Percentiles rank a stretch among this genome's conserved stretches.
Evolutionary conservation across 148 eudicot genomes (phyloP).

Genomic region (Amaranthus cruentus): DNA sequence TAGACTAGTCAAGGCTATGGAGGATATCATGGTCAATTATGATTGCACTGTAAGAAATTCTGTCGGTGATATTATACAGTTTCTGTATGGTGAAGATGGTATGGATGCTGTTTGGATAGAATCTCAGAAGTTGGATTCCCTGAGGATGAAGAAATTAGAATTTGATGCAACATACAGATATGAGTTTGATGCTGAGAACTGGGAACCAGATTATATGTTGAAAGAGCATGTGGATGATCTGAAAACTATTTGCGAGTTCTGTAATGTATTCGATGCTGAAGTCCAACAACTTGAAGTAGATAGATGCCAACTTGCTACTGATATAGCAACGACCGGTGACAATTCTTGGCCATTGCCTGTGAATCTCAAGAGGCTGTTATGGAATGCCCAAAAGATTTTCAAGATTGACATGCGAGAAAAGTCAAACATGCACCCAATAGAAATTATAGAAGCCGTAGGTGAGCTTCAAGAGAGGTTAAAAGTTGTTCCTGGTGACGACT

Average conservation of each 20-base stretch:
- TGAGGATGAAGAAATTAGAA: constrained; percentile 68
- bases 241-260: constrained; percentile 83
- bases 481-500: constrained; percentile 96
- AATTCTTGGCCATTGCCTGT: constrained; percentile 94
- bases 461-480: constrained; percentile 89
- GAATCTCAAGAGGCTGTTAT: constrained; percentile 75
- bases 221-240: constrained; percentile 88
- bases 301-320: constrained; percentile 74
- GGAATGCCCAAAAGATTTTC: constrained; percentile 90
- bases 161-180: constrained; percentile 57
- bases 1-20: constrained; percentile 98
- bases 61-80: constrained; percentile 94
- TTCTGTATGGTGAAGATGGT: constrained; percentile 98
- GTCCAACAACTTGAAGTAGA: constrained; percentile 89
- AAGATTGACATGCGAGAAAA: constrained; percentile 81
- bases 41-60: constrained; percentile 97
- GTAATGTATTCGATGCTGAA: constrained; percentile 93
- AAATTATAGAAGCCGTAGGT: constrained; percentile 93
- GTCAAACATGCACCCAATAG: constrained; percentile 97
- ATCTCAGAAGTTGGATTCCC: constrained; percentile 77
- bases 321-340: constrained; percentile 97
- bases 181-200: constrained; percentile 71
- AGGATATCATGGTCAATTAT: constrained; percentile 98
- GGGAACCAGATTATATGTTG: constrained; percentile 90
- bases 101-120: constrained; percentile 99